These are phyloP conservation scores for Ceratocystis papillata DNA, from an alignment of 2,329 filamentous ascomycete species.

Conservation along the genomic window DNA sequence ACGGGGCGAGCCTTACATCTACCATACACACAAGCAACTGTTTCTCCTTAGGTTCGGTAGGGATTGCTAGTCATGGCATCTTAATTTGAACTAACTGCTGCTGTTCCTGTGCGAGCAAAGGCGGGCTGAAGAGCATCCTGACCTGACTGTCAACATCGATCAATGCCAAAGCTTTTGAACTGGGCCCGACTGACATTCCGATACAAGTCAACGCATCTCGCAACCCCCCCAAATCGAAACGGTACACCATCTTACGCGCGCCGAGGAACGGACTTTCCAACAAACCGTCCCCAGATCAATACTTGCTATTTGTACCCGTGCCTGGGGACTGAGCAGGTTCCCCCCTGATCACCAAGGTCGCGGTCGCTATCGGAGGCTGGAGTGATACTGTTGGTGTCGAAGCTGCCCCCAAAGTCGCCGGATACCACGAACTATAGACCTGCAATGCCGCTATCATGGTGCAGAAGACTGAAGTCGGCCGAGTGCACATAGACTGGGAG, in stretches of 20 bases:
- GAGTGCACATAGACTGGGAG: slow-evolving; percentile 55
- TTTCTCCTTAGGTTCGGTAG: too few relatives aligned
- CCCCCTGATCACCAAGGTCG: slow-evolving; percentile 45
- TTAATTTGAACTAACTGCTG: too few relatives aligned
- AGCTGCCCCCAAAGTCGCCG: slow-evolving; percentile 41
- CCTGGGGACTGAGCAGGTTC: slow-evolving; percentile 33
- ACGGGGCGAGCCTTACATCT: slow-evolving; percentile 35
- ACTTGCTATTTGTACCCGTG: slow-evolving; percentile 46
- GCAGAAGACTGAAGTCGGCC: slow-evolving; percentile 52
- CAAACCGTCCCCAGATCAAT: slow-evolving; percentile 31
- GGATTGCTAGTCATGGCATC: too few relatives aligned
- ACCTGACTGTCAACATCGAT: neutral
- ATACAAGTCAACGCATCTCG: slow-evolving; percentile 38
- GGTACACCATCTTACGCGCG: slow-evolving; percentile 43
- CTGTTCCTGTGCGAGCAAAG: too few relatives aligned
- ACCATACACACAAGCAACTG: too few relatives aligned
- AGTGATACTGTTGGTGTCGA: slow-evolving; percentile 56
- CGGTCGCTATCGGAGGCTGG: slow-evolving; percentile 67
- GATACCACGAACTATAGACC: slow-evolving; percentile 48
- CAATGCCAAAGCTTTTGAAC: neutral
- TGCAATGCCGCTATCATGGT: slow-evolving; percentile 55
- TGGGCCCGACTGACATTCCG: neutral
- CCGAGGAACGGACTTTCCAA: slow-evolving; percentile 45
- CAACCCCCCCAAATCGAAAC: slow-evolving; percentile 32
- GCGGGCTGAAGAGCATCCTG: too few relatives aligned